Evolutionary conservation across 441 rosid species (phyloP).

Genomic region (Aleurites moluccanus): DNA sequence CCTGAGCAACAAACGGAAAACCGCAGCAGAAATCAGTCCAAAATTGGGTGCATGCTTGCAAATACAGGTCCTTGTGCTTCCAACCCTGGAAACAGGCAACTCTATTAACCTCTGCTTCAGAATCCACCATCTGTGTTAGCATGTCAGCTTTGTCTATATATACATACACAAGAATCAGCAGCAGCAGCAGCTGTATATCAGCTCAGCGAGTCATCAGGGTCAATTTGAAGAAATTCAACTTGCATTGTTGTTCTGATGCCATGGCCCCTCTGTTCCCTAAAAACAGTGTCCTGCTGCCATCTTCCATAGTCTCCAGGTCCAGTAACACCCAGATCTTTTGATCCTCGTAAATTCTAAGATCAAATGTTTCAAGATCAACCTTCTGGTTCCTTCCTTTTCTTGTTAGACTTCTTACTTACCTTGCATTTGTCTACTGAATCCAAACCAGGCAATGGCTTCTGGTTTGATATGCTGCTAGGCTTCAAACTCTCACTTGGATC

Average conservation of each 20-base stretch:
- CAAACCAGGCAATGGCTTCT: conserved; percentile 37
- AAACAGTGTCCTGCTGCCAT: background rate
- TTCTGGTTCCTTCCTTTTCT: conserved; percentile 93
- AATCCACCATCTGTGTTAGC: conserved; percentile 38
- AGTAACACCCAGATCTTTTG: conserved; percentile 12
- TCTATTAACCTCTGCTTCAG: conserved; percentile 22
- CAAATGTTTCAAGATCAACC: conserved; percentile 32
- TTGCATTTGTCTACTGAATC: conserved; percentile 64
- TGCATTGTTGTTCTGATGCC: conserved; percentile 5
- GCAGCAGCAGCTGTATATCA: conserved; percentile 1
- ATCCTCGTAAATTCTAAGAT: conserved; percentile 5
- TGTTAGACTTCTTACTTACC: conserved; percentile 64
- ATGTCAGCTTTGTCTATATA: conserved; percentile 37
- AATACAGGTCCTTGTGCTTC: conserved; percentile 24
- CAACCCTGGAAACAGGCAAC: conserved; percentile 16
- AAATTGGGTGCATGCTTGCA: conserved; percentile 15
- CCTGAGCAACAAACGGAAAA: conserved; percentile 27
- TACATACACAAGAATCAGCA: conserved; percentile 25
- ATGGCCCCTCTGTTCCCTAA: conserved; percentile 16
- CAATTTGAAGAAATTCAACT: background rate
- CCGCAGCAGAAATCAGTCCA: conserved; percentile 33
- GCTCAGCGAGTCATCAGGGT: background rate
- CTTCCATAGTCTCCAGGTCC: conserved; percentile 15
- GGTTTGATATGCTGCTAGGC: conserved; percentile 36
- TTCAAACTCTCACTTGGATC: conserved; percentile 45